These are phyloP conservation scores for Xerocomellus dryophilus DNA, from an alignment of 768 basidiomycete genomes.

Conservation along the genomic window DNA sequence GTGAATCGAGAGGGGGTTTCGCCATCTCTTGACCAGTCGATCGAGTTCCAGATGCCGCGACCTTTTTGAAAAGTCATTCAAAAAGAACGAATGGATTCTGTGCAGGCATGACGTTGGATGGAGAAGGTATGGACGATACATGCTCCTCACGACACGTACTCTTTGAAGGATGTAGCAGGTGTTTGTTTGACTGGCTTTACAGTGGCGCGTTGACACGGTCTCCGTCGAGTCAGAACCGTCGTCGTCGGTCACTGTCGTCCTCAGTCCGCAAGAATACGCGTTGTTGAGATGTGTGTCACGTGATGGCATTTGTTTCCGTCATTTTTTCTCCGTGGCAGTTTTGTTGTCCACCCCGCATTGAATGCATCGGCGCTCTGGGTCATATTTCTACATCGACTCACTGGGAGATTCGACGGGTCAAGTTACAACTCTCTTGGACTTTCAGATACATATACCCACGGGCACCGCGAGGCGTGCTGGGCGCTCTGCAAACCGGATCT, in stretches of 20 bases:
- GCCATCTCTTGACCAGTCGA: background rate
- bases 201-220: slow-evolving; percentile 6
- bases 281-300: no score
- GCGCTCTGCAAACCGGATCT: no score
- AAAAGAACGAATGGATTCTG: slow-evolving; percentile 23
- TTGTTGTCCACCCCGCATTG: no score
- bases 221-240: slow-evolving; percentile 27
- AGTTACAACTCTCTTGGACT: background rate
- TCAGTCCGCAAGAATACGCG: no score
- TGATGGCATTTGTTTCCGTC: no score
- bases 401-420: background rate
- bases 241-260: slow-evolving; percentile 6
- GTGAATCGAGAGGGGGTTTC: background rate
- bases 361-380: no score
- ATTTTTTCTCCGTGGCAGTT: no score
- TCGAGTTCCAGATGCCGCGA: background rate
- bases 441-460: no score
- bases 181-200: slow-evolving; percentile 23
- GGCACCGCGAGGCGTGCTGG: background rate
- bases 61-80: slow-evolving; percentile 14
- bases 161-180: slow-evolving; percentile 1
- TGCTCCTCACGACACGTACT: slow-evolving; percentile 17
- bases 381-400: no score
- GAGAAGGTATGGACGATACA: slow-evolving; percentile 11
- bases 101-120: background rate